Evolutionary conservation across 495 filamentous ascomycete genomes (phyloP), one percentile per base, ranked within the genome.

Genomic region (Podospora tetraspora): DNA sequence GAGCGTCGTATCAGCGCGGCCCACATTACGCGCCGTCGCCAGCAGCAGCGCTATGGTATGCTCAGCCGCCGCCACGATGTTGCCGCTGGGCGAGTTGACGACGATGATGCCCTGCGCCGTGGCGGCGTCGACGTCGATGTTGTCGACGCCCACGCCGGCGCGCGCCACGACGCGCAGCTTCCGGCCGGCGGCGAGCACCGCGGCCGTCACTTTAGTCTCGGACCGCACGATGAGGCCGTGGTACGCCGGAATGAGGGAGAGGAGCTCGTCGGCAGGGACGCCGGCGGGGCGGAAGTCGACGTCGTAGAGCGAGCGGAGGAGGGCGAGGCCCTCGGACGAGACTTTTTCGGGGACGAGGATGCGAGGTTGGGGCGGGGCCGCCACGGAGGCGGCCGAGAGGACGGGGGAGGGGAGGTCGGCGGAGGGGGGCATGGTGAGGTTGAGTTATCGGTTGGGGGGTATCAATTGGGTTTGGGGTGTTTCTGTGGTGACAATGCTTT

Each of bases 61-160:
- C 71, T 90, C 88, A 0, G 89, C 90, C 0, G 90, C 90, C 0
- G 90, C 89, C 6, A 86, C 83, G 68, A 91, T 89, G 72, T 92
- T 92, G 9, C 90, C 90, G 25, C 79, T 79, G 0, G 90, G 90
- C 5, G 83, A 86, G 74, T 91, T 92, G 60, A 91, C 88, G 0
- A 92, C 90, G 22, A 92, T 85, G 43, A 92, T 84, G 13, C 90
- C 90, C 24, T 83, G 77, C 64, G 82, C 80, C 1, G 90, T 92
- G 2, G 90, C 90, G 16, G 85, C 83, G 29, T 80, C 76, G 0
- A 92, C 86, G 75, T 91, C 87, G 61, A 92, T 88, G 81, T 92
- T 92, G 75, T 92, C 90, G 12, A 92, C 89, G 6, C 90, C 90
- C 1, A 92, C 90, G 10, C 90, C 90, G 22, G 90, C 90, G 62